Evolutionary conservation across 305 asterid species (phyloP), one percentile per base, ranked within the genome.

Genomic region (Fraxinus floribunda): DNA sequence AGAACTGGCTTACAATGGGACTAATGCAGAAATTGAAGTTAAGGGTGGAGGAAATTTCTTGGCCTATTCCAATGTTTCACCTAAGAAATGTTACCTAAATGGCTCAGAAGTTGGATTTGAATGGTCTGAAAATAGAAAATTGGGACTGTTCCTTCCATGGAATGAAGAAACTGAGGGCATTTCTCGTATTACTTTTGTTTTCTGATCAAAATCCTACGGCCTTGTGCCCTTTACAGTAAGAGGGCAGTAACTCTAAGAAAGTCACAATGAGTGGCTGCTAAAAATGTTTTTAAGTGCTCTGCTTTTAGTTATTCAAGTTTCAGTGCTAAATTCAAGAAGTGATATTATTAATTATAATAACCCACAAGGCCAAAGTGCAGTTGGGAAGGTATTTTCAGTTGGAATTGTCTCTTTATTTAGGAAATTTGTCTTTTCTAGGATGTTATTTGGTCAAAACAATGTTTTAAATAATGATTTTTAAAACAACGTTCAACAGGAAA

Each of bases 21-120:
- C 78, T 15, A 38, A 86, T 0, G 93, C 83, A 2, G 85, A 90
- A 39, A 80, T 89, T 36, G 91, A 91, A 84, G 95, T 94, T 7
- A 93, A 94, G 89, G 98, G 98, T 0, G 92, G 72, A 2, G 97
- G 98, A 0, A 78, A 26, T 11, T 86, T 93, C 80, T 68, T 91
- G 79, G 93, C 94, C 13, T 93, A 90, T 44, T 85, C 94, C 0
- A 94, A 82, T 41, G 82, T 80, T 29, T 41, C 86, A 13, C 97
- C 98, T 2, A 88, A 79, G 84, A 91, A 85, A 41, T 81, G 89
- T 18, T 86, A 74, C 76, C 75, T 91, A 73, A 89, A 91, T 78
- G 95, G 92, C 7, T 81, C 60, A 0, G 89, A 83, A 80, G 85
- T 78, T 30, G 93, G 77, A 46, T 93, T 90, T 75, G 74, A 83